A percentile compares a stretch with the other conserved stretches of the same genome.
phyloP scores from a whole-genome alignment of 225 moss, liverwort and hornwort genomes.

The Pseudoscleropodium purum region DNA sequence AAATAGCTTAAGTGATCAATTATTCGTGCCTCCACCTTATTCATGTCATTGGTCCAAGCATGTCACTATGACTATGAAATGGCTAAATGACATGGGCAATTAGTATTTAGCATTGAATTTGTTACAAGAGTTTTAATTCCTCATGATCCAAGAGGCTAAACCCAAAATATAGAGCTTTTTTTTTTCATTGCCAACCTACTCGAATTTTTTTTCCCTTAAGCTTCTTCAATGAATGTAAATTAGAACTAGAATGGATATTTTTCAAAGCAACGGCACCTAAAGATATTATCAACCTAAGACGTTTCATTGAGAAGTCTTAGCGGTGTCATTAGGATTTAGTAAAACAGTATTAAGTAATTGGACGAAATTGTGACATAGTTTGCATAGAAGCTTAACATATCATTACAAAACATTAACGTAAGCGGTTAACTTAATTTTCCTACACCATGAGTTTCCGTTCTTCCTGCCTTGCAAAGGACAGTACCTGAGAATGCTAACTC shows the following conservation, averaged over 20 bases:
- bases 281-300: neutral
- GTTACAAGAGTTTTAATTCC: neutral
- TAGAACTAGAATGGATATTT: neutral
- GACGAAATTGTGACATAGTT: neutral
- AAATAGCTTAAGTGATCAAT: no score
- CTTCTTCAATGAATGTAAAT: neutral
- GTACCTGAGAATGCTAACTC: neutral
- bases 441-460: neutral
- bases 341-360: neutral
- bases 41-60: no score
- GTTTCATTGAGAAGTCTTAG: neutral
- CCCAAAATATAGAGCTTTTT: neutral
- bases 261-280: neutral
- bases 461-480: neutral
- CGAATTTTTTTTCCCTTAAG: accelerated
- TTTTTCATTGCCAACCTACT: neutral
- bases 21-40: no score
- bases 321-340: neutral
- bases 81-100: no score
- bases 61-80: no score
- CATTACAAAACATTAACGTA: neutral
- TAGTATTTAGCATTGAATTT: neutral
- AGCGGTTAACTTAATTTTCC: neutral
- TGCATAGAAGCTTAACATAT: neutral
- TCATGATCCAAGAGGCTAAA: neutral